Percentiles rank a stretch among this genome's conserved stretches.
These are phyloP conservation scores for Marchantia paleacea DNA, from an alignment of 225 moss, liverwort and hornwort genomes.

Conservation along the genomic window DNA sequence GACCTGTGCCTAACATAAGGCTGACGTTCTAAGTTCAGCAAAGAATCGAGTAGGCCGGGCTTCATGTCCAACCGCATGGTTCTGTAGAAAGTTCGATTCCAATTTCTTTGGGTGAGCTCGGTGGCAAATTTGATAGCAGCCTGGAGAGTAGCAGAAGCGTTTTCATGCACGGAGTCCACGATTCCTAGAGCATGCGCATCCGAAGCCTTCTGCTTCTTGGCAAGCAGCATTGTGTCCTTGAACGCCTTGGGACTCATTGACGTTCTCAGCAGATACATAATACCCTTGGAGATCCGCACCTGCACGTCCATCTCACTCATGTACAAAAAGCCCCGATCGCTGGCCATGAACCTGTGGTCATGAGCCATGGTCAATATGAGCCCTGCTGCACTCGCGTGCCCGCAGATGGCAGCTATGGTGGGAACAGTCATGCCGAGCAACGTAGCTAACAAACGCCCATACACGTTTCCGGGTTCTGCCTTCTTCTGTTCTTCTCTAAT, in stretches of 20 bases:
- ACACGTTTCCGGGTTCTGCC: conserved; percentile 28
- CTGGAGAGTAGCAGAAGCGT: conserved; percentile 29
- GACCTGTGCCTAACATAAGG: background rate
- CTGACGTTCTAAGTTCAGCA: background rate
- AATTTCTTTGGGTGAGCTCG: conserved; percentile 39
- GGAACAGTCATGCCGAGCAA: conserved; percentile 46
- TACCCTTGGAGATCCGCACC: conserved; percentile 41
- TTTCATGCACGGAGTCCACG: conserved; percentile 38
- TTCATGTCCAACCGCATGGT: conserved; percentile 40
- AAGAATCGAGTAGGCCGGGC: conserved; percentile 15
- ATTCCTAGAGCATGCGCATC: conserved; percentile 44
- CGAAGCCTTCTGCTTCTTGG: conserved; percentile 45
- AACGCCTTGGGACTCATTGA: conserved; percentile 44
- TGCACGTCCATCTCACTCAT: conserved; percentile 41
- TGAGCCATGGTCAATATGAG: conserved; percentile 50
- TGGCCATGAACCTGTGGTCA: conserved; percentile 50
- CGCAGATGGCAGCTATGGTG: conserved; percentile 47
- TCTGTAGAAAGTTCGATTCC: conserved; percentile 37
- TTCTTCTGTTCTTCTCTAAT: conserved; percentile 33
- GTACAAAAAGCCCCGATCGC: conserved; percentile 48
- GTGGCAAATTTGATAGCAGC: conserved; percentile 44
- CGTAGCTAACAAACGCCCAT: conserved; percentile 25
- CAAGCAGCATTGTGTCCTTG: conserved; percentile 39
- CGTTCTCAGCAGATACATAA: conserved; percentile 31
- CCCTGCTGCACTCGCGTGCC: conserved; percentile 49